Percentiles rank a stretch among this genome's conserved stretches.
Evolutionary conservation across 495 filamentous ascomycete species (phyloP).

Genomic region (Terfezia claveryi): DNA sequence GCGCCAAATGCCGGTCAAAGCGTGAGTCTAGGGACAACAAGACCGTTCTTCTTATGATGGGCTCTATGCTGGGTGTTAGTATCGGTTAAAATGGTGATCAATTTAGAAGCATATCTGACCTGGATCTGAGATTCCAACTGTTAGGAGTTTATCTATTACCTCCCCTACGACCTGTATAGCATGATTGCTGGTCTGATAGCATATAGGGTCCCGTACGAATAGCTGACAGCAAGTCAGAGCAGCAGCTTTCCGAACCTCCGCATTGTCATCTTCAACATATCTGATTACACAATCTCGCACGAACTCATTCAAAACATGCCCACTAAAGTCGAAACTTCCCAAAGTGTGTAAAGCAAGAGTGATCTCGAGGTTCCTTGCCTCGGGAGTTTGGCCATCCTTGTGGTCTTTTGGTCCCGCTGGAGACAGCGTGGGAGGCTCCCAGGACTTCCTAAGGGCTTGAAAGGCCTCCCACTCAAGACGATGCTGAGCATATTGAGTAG

Average conservation of each 20-base stretch:
- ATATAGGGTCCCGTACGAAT: conserved; percentile 87
- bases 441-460: conserved; percentile 75
- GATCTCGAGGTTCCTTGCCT: conserved; percentile 68
- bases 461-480: conserved; percentile 76
- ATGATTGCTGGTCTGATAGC: conserved; percentile 90
- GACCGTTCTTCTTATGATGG: conserved; percentile 72
- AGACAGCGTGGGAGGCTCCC: conserved; percentile 39
- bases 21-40: conserved; percentile 70
- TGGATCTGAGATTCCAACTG: conserved; percentile 78
- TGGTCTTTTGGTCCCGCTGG: conserved; percentile 73
- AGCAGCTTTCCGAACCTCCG: conserved; percentile 79
- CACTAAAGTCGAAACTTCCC: conserved; percentile 86
- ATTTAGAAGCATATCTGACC: conserved; percentile 8
- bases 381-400: conserved; percentile 44
- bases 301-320: conserved; percentile 87
- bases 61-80: conserved; percentile 24
- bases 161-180: conserved; percentile 91
- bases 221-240: conserved; percentile 94
- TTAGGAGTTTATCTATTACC: conserved; percentile 88
- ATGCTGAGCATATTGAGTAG: conserved; percentile 87
- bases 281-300: conserved; percentile 95
- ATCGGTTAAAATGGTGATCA: conserved; percentile 2
- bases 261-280: conserved; percentile 87
- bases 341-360: conserved; percentile 80
- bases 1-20: conserved; percentile 84